Percentiles rank a stretch among this genome's conserved stretches.
Conservation (phyloP, 352 stramenopile species). For the Globisporangium orthogonon region DNA sequence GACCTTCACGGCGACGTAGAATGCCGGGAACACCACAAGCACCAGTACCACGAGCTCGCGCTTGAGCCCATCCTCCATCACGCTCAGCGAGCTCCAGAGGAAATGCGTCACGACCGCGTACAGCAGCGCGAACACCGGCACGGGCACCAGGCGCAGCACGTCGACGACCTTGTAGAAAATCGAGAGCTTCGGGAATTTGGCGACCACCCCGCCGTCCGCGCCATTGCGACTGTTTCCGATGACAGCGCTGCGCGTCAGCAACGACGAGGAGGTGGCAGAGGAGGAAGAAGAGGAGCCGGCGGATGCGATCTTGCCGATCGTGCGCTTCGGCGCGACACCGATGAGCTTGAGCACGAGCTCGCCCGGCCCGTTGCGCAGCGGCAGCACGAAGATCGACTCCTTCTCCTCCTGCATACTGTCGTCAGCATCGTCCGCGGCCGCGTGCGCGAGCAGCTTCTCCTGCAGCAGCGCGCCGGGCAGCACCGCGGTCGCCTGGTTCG, state of each 20-base stretch:
- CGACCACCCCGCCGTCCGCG: background rate
- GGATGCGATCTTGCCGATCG: conserved; percentile 31
- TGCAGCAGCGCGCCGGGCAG: conserved; percentile 43
- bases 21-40: conserved; percentile 49
- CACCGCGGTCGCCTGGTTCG: conserved; percentile 43
- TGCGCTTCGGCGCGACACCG: conserved; percentile 36
- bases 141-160: conserved; percentile 37
- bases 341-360: conserved; percentile 58
- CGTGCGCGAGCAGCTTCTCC: conserved; percentile 52
- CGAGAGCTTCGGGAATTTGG: conserved; percentile 9
- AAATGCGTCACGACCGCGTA: conserved; percentile 64
- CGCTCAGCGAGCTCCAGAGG: conserved; percentile 37
- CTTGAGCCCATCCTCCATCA: conserved; percentile 32
- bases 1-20: conserved; percentile 67
- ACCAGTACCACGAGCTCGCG: conserved; percentile 53
- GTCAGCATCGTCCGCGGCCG: conserved; percentile 11
- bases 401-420: conserved; percentile 15
- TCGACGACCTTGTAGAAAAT: conserved; percentile 34
- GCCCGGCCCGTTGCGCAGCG: conserved; percentile 45
- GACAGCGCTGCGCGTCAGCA: background rate
- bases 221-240: background rate
- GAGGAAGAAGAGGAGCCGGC: conserved; percentile 11
- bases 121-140: conserved; percentile 63
- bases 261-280: background rate
- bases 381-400: conserved; percentile 56